These are phyloP conservation scores for Amanita subjunquillea DNA, from an alignment of 768 basidiomycete genomes.

Conservation along the genomic window DNA sequence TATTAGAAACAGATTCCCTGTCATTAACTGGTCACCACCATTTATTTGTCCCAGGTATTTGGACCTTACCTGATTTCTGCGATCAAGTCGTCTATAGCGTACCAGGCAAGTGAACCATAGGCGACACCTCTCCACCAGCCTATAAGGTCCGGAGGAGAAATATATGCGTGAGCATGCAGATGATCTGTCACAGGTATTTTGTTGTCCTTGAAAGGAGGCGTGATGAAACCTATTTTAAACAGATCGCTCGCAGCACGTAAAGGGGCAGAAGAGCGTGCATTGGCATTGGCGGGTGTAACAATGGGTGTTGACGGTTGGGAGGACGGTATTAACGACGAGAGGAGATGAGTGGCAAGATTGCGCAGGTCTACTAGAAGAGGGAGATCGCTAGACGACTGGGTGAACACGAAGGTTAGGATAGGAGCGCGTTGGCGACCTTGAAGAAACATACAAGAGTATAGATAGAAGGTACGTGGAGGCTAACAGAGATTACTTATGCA, in stretches of 20 bases:
- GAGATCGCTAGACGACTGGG: conserved; percentile 63
- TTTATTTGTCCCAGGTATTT: neutral
- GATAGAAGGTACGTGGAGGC: conserved; percentile 71
- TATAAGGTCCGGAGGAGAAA: conserved; percentile 50
- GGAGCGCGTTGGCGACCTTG: conserved; percentile 4
- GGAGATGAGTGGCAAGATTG: conserved; percentile 45
- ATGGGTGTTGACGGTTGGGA: conserved; percentile 25
- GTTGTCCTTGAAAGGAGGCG: conserved; percentile 65
- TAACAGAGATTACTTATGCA: conserved; percentile 14
- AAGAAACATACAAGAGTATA: conserved; percentile 48
- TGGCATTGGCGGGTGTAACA: conserved; percentile 16
- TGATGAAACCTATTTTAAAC: conserved; percentile 69
- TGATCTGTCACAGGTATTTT: conserved; percentile 77
- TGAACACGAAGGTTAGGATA: conserved; percentile 6
- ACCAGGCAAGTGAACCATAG: conserved; percentile 65
- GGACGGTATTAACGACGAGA: conserved; percentile 31
- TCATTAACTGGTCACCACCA: conserved; percentile 4
- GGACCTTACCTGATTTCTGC: conserved; percentile 61
- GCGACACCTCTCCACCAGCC: conserved; percentile 69
- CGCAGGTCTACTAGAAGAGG: conserved; percentile 59
- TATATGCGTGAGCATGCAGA: conserved; percentile 67
- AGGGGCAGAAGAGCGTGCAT: conserved; percentile 18
- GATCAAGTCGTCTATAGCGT: conserved; percentile 66
- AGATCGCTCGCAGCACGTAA: conserved; percentile 20
- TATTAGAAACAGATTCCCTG: conserved; percentile 78